Percentiles rank a stretch among this genome's conserved stretches.
phyloP scores from a whole-genome alignment of 1,284 basidiomycete species.

The Tranzscheliella williamsii region DNA sequence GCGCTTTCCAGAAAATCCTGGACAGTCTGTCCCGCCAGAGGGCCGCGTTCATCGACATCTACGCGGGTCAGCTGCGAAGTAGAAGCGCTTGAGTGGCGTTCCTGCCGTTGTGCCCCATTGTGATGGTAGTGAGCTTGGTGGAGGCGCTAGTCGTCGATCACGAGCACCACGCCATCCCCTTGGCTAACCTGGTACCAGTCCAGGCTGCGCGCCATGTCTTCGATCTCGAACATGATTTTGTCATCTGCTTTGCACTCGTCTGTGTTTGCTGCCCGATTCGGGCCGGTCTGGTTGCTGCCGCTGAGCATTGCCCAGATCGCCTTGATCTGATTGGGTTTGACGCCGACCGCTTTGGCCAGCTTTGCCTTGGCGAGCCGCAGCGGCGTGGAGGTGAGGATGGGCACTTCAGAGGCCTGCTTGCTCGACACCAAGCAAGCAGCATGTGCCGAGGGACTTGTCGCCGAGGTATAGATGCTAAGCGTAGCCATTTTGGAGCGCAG shows the following conservation, averaged over 20 bases:
- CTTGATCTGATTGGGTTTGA: conserved; percentile 6
- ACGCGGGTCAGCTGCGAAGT: no score
- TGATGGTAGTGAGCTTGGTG: no score
- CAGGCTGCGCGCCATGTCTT: conserved; percentile 27
- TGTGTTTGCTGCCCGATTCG: background rate
- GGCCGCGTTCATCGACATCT: no score
- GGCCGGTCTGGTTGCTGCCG: background rate
- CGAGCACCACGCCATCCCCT: conserved; percentile 5
- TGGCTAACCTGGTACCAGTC: conserved; percentile 37
- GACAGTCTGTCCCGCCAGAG: no score
- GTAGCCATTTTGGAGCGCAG: conserved; percentile 23
- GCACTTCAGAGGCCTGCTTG: background rate
- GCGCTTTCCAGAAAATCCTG: background rate
- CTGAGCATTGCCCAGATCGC: conserved; percentile 40
- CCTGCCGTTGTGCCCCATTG: no score
- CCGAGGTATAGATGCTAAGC: conserved; percentile 5
- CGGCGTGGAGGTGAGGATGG: conserved; percentile 31
- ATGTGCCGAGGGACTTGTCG: background rate
- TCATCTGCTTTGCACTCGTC: background rate
- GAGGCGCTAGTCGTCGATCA: conserved; percentile 2
- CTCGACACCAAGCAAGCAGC: background rate
- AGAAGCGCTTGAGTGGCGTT: no score
- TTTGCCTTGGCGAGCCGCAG: conserved; percentile 37
- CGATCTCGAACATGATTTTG: conserved; percentile 30
- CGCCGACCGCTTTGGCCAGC: conserved; percentile 12